Percentiles rank a stretch among this genome's conserved stretches.
phyloP scores from a whole-genome alignment of 2,329 filamentous ascomycete genomes.

The Myriosclerotinia duriaeana region DNA sequence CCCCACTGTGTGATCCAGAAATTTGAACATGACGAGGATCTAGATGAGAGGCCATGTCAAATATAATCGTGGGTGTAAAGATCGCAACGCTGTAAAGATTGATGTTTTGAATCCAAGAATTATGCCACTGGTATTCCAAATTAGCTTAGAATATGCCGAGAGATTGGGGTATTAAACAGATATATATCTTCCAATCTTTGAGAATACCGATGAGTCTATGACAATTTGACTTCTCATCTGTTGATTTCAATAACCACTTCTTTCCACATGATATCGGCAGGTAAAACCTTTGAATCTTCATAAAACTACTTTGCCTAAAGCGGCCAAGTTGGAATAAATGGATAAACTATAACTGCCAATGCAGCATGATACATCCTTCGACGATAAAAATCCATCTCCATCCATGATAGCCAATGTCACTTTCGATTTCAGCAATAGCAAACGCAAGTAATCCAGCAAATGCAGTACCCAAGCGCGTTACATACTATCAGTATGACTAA shows the following conservation, averaged over 20 bases:
- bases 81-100: conserved; percentile 1
- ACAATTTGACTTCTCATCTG: background rate
- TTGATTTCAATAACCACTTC: background rate
- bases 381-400: conserved; percentile 13
- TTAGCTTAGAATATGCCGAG: background rate
- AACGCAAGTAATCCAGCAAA: conserved; percentile 8
- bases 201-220: background rate
- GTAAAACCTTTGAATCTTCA: background rate
- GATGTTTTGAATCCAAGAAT: background rate
- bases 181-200: conserved; percentile 3
- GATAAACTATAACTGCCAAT: background rate
- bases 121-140: background rate
- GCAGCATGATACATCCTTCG: background rate
- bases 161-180: background rate
- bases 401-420: background rate
- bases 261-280: background rate
- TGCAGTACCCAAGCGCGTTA: background rate
- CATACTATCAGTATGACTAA: background rate
- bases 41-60: background rate
- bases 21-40: background rate
- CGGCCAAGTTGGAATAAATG: background rate
- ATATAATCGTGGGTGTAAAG: background rate
- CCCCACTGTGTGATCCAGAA: background rate
- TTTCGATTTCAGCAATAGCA: conserved; percentile 9
- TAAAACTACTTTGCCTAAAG: background rate